A percentile compares a stretch with the other conserved stretches of the same genome.
phyloP scores from a whole-genome alignment of 495 filamentous ascomycete genomes.

The Hypomontagnella submonticulosa region DNA sequence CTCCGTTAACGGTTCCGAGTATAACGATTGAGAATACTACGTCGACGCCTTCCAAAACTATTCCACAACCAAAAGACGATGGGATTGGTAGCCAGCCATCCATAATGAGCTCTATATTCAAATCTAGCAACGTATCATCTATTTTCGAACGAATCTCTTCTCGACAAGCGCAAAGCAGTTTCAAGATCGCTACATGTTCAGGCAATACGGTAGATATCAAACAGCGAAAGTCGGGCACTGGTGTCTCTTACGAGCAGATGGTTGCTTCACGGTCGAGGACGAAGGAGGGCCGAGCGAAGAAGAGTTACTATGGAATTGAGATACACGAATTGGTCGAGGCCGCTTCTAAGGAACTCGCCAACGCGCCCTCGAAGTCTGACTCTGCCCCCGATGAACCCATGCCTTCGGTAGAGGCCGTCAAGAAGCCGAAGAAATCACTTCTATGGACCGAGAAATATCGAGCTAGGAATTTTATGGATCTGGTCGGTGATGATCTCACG shows the following conservation, averaged over 20 bases:
- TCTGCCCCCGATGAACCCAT: conserved; percentile 43
- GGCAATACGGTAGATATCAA: conserved; percentile 69
- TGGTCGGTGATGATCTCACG: conserved; percentile 93
- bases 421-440: conserved; percentile 60
- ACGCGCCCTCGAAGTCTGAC: conserved; percentile 22
- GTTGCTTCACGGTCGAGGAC: conserved; percentile 75
- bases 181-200: conserved; percentile 70
- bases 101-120: conserved; percentile 10
- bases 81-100: conserved; percentile 14
- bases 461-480: conserved; percentile 88
- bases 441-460: conserved; percentile 94
- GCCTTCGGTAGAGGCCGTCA: conserved; percentile 48
- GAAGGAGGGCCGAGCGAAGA: conserved; percentile 76
- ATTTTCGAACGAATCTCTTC: conserved; percentile 53
- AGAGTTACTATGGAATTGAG: conserved; percentile 90
- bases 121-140: conserved; percentile 26
- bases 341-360: conserved; percentile 60
- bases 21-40: background rate
- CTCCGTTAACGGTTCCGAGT: conserved; percentile 19
- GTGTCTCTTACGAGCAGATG: conserved; percentile 72
- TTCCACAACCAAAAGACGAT: conserved; percentile 7
- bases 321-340: conserved; percentile 84
- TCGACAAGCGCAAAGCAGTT: conserved; percentile 42
- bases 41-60: background rate
- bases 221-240: conserved; percentile 57